Evolutionary conservation across 305 asterid genomes (phyloP).

Genomic region (Fraxinus xanthoxyloides): DNA sequence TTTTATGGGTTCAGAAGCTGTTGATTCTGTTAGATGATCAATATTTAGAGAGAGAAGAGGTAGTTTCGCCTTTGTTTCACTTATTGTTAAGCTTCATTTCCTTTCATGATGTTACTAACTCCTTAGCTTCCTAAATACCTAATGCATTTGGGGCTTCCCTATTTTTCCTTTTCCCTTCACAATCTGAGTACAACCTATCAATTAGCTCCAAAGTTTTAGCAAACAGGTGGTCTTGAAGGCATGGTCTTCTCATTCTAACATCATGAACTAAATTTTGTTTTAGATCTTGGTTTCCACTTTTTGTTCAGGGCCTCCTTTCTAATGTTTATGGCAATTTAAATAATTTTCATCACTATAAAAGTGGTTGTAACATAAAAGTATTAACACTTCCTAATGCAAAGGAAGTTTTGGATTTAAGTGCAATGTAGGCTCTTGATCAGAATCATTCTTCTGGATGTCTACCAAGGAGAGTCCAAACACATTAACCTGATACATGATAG

Average conservation of each 20-base stretch:
- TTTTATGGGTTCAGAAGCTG: slow-evolving; percentile 82
- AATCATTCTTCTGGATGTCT: background rate
- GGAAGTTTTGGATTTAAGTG: background rate
- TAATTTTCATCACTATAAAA: background rate
- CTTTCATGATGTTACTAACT: background rate
- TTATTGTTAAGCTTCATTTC: background rate
- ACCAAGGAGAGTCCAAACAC: background rate
- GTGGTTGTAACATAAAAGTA: background rate
- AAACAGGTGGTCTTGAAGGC: background rate
- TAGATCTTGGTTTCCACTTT: background rate
- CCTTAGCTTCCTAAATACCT: background rate
- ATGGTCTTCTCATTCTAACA: background rate
- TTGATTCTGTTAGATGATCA: slow-evolving; percentile 90
- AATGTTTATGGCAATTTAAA: background rate
- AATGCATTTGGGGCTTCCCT: background rate
- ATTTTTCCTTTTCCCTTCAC: background rate
- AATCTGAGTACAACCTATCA: background rate
- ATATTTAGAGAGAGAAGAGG: slow-evolving; percentile 83
- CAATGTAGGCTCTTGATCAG: background rate
- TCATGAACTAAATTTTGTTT: background rate
- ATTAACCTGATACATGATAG: background rate
- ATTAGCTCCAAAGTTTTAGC: background rate
- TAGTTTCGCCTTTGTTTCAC: slow-evolving; percentile 32
- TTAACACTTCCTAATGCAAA: background rate
- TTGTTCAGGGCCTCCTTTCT: background rate